Percentiles rank a stretch among this genome's conserved stretches.
Conservation (phyloP, 148 eudicot genomes). For the Diospyros lotus region DNA sequence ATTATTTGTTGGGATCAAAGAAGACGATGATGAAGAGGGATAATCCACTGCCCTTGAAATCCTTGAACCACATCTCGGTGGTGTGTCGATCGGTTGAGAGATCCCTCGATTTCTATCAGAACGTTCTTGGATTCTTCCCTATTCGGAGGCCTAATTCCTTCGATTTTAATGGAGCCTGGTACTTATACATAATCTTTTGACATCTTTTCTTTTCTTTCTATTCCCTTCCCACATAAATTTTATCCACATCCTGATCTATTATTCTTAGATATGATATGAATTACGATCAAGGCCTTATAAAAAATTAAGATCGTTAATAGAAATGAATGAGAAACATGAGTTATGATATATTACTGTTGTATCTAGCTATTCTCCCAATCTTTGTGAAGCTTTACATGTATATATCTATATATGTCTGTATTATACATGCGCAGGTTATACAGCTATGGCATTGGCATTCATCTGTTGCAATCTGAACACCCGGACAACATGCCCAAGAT, state of each 20-base stretch:
- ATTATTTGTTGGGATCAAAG: neutral
- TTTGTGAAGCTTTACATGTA: neutral
- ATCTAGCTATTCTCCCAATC: too few species aligned
- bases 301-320: too few species aligned
- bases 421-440: conserved; percentile 31
- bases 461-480: conserved; percentile 39
- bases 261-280: too few species aligned
- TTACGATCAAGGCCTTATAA: too few species aligned
- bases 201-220: too few species aligned
- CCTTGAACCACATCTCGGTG: conserved; percentile 48
- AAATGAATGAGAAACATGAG: too few species aligned
- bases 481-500: conserved; percentile 19
- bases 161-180: conserved; percentile 56
- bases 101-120: conserved; percentile 44
- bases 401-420: neutral
- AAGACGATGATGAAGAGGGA: conserved; percentile 15
- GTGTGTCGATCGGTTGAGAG: conserved; percentile 37
- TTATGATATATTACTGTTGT: too few species aligned
- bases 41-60: conserved; percentile 36
- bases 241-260: too few species aligned
- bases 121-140: conserved; percentile 43
- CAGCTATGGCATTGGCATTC: conserved; percentile 49
- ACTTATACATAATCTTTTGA: neutral
- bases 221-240: too few species aligned
- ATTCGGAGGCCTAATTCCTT: conserved; percentile 43